Evolutionary conservation across 129 eudicot genomes (phyloP), one percentile per base, ranked within the genome.

Genomic region (Cynara cardunculus): DNA sequence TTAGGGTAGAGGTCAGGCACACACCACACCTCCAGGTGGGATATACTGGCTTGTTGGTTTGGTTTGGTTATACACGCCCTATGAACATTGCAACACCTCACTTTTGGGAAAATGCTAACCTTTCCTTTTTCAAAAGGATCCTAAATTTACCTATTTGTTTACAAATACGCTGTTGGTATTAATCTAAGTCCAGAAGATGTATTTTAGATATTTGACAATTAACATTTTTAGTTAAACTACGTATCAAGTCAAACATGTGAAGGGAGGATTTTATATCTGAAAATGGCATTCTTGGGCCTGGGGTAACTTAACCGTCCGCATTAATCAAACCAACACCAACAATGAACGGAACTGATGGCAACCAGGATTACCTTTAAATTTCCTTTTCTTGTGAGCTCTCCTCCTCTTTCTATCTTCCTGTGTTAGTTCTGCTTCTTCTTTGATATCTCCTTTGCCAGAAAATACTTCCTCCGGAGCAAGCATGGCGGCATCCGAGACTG

Each of bases 391-490:
- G 81, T 82, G 89, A 49, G 97, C 94, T 85, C 99, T 87, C 86
- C 97, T 89, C 73, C 93, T 90, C 86, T 90, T 92, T 84, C 97
- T 92, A 75, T 95, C 99, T 7, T 77, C 93, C 85, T 95, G 93
- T 73, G 97, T 92, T 69, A 92, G 71, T 87, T 95, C 99, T 14
- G 92, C 84, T 89, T 95, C 97, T 83, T 94, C 98, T 81, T 94
- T 94, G 32, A 94, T 78, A 82, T 87, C 96, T 79, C 97, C 97
- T 88, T 88, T 91, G 18, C 98, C 98, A 78, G 98, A 78, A 87
- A 88, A 94, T 61, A 91, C 93, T 86, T 94, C 99, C 84, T 95
- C 97, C 64, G 97, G 99, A 72, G 99, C 99, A 71, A 95, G 94
- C 99, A 95, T 95, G 80, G 97, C 94, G 12, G 97, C 99, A 87